Base-by-base conservation (phyloP, 371 early-diverging fungal genomes). In the Furculomyces boomerangus region DNA sequence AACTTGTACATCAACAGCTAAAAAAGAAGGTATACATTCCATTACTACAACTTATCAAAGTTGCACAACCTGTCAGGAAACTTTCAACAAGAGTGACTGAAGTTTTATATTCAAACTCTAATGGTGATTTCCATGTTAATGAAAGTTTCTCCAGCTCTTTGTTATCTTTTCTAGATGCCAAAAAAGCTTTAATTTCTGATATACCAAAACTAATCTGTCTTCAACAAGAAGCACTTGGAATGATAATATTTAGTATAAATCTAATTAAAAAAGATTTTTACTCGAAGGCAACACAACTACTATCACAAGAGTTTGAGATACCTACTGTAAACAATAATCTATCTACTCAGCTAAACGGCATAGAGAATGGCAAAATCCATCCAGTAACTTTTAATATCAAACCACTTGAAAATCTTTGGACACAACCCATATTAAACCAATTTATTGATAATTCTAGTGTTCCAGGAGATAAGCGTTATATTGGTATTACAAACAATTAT, bases 21-120 rank as follows among this genome's bases (percentile, higher is more conserved):
- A 28, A 51, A 24, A 51, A 51, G 37, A 30, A 51, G 31, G 52
- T 30, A 14, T 51, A 51, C 24, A 51, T 51, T n/a, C 52, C 52
- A n/a, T 22, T 51, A 35, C 22, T 51, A 22, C 29, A 51, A 28
- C 22, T 51, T 13, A 51, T 51, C 14, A 51, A 51, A 32, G 8
- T 31, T 2, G 5, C 30, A 18, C 52, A 51, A 32, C 31, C 26
- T 8, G 7, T 39, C 14, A 25, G 31, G 24, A 51, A 35, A 37
- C 13, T 31, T 10, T 28, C 49, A 7, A 16, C 3, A 20, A 43
- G 43, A 43, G 43, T 43, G 14, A 5, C 26, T 14, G 26, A 3
- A 13, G 10, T 10, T 26, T 20, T 30, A 5, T 3, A 26, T 7
- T 31, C 28, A 10, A 49, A 26, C 39, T 14, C 10, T 49, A 28